phyloP scores from a whole-genome alignment of 305 asterid species.

The Fraxinus greggii region DNA sequence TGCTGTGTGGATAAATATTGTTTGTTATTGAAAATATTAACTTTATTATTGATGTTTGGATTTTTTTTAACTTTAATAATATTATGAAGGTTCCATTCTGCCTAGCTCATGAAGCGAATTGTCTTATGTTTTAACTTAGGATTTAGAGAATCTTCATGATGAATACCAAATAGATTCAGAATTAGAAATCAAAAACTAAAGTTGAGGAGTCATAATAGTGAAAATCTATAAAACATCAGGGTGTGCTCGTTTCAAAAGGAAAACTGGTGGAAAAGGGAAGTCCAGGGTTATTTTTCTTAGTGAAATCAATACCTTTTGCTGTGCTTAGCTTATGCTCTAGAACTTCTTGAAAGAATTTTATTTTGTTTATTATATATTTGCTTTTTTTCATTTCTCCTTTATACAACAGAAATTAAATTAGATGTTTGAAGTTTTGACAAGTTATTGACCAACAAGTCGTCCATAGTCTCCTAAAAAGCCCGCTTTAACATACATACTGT shows the following conservation, averaged over 20 bases:
- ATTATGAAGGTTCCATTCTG: too few relatives aligned
- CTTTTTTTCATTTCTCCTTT: background rate
- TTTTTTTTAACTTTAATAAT: too few relatives aligned
- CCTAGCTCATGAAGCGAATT: too few relatives aligned
- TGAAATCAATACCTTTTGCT: background rate
- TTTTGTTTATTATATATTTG: too few relatives aligned
- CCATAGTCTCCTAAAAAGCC: background rate
- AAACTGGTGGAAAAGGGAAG: background rate
- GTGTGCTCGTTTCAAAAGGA: background rate
- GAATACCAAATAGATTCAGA: background rate
- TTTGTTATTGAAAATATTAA: too few relatives aligned
- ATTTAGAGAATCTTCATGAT: background rate
- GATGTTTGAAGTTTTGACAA: background rate
- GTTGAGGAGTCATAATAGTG: background rate
- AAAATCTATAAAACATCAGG: background rate
- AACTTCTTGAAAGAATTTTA: background rate
- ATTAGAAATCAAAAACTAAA: background rate
- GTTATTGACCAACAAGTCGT: background rate
- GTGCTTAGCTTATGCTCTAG: background rate
- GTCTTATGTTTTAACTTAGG: too few relatives aligned
- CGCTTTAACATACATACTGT: background rate
- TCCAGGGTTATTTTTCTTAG: background rate
- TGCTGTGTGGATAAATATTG: too few relatives aligned
- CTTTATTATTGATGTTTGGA: too few relatives aligned
- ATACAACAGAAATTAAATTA: background rate